Evolutionary conservation across 768 basidiomycete genomes (phyloP).

Genomic region (Mycena filopes): DNA sequence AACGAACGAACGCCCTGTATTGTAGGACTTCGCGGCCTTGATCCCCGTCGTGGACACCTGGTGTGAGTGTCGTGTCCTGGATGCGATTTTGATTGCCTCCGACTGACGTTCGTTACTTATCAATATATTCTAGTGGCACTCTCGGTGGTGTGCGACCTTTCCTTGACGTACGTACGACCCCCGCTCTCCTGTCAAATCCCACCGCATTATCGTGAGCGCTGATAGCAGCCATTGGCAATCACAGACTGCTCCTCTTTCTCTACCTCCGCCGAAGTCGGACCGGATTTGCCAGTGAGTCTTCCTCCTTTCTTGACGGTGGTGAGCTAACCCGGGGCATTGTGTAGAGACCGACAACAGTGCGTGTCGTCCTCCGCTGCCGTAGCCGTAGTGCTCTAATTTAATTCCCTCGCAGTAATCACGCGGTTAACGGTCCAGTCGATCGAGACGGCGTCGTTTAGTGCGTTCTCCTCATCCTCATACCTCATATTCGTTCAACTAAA

Average conservation of each 20-base stretch:
- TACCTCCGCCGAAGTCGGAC: constrained; percentile 13
- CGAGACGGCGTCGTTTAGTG: constrained; percentile 12
- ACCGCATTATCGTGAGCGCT: not conserved
- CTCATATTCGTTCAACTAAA: too few species aligned
- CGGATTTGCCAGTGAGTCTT: constrained; percentile 2
- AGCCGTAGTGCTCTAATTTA: too few species aligned
- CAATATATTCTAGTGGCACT: constrained; percentile 2
- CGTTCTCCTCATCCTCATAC: not conserved
- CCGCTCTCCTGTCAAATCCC: not conserved
- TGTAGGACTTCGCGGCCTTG: constrained; percentile 11
- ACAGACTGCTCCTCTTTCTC: not conserved
- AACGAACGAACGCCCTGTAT: too few species aligned
- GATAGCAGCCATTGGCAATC: too few species aligned
- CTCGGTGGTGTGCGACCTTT: constrained; percentile 11
- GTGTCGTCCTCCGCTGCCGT: too few species aligned
- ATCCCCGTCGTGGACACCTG: constrained; percentile 14
- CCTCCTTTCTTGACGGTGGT: not conserved
- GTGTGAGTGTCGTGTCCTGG: not conserved
- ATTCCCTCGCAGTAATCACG: constrained; percentile 5
- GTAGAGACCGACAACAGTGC: constrained; percentile 2
- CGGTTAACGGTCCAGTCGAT: constrained; percentile 1
- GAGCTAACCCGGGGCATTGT: not conserved
- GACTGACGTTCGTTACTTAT: too few species aligned
- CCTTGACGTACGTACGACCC: constrained; percentile 6
- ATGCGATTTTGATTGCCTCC: not conserved